A percentile compares a stretch with the other conserved stretches of the same genome.
Evolutionary conservation across 257 asterid genomes (phyloP).

Genomic region (Buddleja alternifolia): DNA sequence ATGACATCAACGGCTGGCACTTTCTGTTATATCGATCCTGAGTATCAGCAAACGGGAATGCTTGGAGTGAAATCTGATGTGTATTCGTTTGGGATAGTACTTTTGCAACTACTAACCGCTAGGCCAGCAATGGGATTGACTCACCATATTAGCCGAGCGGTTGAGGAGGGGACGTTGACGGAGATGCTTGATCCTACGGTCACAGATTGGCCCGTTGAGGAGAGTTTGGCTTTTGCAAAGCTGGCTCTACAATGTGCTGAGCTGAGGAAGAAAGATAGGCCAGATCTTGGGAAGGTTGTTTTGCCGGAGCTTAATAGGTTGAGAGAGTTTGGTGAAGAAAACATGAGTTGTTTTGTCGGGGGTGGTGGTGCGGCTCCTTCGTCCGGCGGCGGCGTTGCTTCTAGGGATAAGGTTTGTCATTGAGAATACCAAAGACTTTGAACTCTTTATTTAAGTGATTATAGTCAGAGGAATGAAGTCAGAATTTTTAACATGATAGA

Average conservation of each 20-base stretch:
- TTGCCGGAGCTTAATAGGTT: conserved; percentile 66
- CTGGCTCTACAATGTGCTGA: conserved; percentile 76
- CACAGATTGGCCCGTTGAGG: conserved; percentile 80
- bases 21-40: conserved; percentile 91
- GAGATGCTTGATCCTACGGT: conserved; percentile 69
- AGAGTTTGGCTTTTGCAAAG: conserved; percentile 56
- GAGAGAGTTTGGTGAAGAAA: conserved; percentile 57
- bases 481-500: too few species aligned
- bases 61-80: conserved; percentile 90
- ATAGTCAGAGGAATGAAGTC: neutral
- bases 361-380: conserved; percentile 31
- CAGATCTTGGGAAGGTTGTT: conserved; percentile 67
- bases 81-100: conserved; percentile 76
- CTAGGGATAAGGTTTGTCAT: conserved; percentile 31
- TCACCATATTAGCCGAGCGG: conserved; percentile 46
- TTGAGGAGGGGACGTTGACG: conserved; percentile 53
- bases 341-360: conserved; percentile 40
- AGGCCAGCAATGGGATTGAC: conserved; percentile 84
- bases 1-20: conserved; percentile 94
- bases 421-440: neutral
- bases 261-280: conserved; percentile 80
- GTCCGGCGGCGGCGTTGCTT: conserved; percentile 30
- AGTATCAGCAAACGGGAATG: conserved; percentile 93
- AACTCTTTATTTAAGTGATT: neutral
- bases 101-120: conserved; percentile 68